These are phyloP conservation scores for Hypsizygus ulmarius DNA, from an alignment of 1,284 basidiomycete genomes.

Conservation along the genomic window DNA sequence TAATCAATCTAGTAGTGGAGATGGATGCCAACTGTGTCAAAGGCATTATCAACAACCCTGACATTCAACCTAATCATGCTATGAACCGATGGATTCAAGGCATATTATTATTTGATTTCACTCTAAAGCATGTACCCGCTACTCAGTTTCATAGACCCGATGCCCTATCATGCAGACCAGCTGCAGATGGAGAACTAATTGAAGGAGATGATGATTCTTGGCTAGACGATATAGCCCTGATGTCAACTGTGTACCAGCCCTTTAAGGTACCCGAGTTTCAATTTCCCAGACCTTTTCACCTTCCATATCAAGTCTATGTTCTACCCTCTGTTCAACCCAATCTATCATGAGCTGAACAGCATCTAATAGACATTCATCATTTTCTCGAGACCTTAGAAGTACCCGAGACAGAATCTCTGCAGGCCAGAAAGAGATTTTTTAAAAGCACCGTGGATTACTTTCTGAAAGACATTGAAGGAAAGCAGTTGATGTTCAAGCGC, in stretches of 20 bases:
- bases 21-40: constrained; percentile 34
- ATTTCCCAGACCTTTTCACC: background rate
- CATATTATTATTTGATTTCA: constrained; percentile 29
- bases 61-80: constrained; percentile 31
- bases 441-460: background rate
- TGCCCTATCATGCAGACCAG: constrained; percentile 25
- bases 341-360: background rate
- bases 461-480: background rate
- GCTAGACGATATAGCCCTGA: constrained; percentile 26
- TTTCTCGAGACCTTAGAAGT: background rate
- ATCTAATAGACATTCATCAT: background rate
- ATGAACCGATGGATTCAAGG: constrained; percentile 37
- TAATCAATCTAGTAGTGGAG: constrained; percentile 30
- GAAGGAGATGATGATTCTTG: constrained; percentile 27
- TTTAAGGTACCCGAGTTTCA: background rate
- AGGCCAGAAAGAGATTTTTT: background rate
- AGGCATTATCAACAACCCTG: constrained; percentile 36
- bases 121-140: constrained; percentile 27
- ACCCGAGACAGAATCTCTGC: background rate
- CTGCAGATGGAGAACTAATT: constrained; percentile 14
- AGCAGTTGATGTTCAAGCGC: background rate
- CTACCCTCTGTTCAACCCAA: background rate
- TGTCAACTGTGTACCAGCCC: background rate
- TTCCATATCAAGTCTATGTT: background rate
- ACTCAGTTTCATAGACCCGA: constrained; percentile 29